Evolutionary conservation across 2,329 filamentous ascomycete genomes (phyloP).

Genomic region (Penicillium expansum): DNA sequence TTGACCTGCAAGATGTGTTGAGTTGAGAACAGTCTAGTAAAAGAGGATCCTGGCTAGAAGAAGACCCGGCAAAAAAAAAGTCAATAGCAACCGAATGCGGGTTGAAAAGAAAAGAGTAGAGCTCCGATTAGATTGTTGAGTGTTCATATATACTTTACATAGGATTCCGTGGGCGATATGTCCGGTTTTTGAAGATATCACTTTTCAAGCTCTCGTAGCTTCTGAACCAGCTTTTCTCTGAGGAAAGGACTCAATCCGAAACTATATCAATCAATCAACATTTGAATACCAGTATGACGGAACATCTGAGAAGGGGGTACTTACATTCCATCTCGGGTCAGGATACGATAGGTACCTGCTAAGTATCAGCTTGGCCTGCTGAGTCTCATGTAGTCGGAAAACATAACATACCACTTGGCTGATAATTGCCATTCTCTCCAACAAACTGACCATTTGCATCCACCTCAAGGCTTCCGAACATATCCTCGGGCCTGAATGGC

Average conservation of each 20-base stretch:
- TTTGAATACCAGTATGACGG: not conserved
- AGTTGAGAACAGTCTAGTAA: not conserved
- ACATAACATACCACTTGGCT: constrained; percentile 52
- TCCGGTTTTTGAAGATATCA: not conserved
- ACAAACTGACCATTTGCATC: constrained; percentile 58
- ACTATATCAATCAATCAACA: constrained; percentile 33
- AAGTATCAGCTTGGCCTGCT: constrained; percentile 12
- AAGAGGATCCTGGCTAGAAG: not conserved
- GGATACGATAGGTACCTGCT: constrained; percentile 56
- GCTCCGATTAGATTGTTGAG: not conserved
- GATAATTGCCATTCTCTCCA: constrained; percentile 56
- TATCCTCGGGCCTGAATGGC: constrained; percentile 56
- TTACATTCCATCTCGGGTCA: constrained; percentile 60
- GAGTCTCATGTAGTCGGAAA: not conserved
- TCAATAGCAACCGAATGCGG: not conserved
- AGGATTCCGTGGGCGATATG: not conserved
- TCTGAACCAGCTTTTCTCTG: constrained; percentile 50
- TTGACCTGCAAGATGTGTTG: not conserved
- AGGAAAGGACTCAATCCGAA: constrained; percentile 50
- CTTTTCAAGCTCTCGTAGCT: constrained; percentile 39
- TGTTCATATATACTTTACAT: not conserved
- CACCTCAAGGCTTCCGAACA: constrained; percentile 63
- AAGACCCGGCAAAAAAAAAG: not conserved
- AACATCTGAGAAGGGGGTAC: constrained; percentile 23
- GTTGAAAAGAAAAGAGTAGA: not conserved